Evolutionary conservation across 83 land plant species (phyloP).

Genomic region (Thuja plicata): DNA sequence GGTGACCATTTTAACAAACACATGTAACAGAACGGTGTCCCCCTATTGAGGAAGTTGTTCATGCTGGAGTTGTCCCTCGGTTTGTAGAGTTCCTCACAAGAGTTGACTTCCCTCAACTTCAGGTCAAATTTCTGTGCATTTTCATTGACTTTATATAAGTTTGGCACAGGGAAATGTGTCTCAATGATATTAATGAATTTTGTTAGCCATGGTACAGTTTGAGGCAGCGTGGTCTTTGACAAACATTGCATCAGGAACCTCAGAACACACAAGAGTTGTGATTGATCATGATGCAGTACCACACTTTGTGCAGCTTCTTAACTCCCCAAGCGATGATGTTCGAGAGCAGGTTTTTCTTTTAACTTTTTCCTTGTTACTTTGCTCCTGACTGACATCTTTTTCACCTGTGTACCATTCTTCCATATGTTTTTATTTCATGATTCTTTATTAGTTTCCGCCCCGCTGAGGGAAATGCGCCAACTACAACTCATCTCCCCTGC

Average conservation of each 20-base stretch:
- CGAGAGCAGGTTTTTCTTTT: constrained; percentile 43
- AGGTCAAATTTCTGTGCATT: constrained; percentile 24
- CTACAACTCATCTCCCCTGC: no score
- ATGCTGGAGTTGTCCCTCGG: constrained; percentile 74
- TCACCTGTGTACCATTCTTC: background rate
- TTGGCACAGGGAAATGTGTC: background rate
- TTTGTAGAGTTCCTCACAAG: constrained; percentile 77
- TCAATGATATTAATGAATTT: background rate
- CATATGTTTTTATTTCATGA: background rate
- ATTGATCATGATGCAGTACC: constrained; percentile 67
- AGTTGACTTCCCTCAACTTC: constrained; percentile 66
- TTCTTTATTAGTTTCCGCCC: no score
- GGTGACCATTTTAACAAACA: background rate
- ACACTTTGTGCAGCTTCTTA: constrained; percentile 52
- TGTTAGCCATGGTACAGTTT: constrained; percentile 30
- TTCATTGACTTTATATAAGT: background rate
- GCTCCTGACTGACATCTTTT: background rate
- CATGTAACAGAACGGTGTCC: constrained; percentile 56
- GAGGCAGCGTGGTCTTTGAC: constrained; percentile 68
- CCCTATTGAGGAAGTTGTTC: constrained; percentile 76
- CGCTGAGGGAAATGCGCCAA: no score
- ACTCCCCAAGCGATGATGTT: constrained; percentile 49
- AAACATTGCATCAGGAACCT: constrained; percentile 58
- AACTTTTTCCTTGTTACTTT: background rate
- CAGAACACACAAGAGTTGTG: constrained; percentile 54